Base-by-base conservation (phyloP, 2,329 filamentous ascomycete species). In the Aureobasidium sp. region DNA sequence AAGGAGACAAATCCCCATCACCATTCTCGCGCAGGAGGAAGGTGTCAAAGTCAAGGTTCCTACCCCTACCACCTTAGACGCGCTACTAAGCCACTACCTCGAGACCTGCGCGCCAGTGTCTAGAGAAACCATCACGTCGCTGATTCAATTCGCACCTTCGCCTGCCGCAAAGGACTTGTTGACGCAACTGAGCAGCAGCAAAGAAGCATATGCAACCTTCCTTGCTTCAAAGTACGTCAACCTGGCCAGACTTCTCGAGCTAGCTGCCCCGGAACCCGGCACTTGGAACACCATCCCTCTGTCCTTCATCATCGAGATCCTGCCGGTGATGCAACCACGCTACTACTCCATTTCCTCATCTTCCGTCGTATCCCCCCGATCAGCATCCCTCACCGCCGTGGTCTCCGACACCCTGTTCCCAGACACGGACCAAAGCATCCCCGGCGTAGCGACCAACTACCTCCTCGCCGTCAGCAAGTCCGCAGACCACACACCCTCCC, bases 101-200 rank as follows among this genome's bases (percentile, higher is more conserved):
- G 78, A 81, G 58, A 76, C 79, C 62, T 71, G 75, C 62, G 74
- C 68, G 1, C 71, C 74, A 1, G 68, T 78, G 3, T 69, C 74
- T 1, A 68, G 75, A 51, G 74, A 77, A 47, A 71, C 69, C 4
- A 65, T 76, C 10, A 61, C 69, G 2, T 64, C 70, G 2, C 65
- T 78, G 2, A 68, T 71, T 1, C 69, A 73, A 27, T 78, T 77
- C 63, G 73, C 76, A 6, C 74, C 76, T 1, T 69, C 67, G 0
- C 42, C 64, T 1, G 61, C 66, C 5, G 69, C 73, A 0, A 74
- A 70, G 60, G 59, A 65, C 4, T 69, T 65, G 33, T 64, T 77
- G 7, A 62, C 42, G 15, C 4, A 9, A 35, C 15, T 53, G 13
- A 67, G 67, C 19, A 68, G 72, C 60, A 71, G n/a, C n/a, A 72